Conservation (phyloP, 441 rosid genomes). For the Pelargonium myrrhifolium region DNA sequence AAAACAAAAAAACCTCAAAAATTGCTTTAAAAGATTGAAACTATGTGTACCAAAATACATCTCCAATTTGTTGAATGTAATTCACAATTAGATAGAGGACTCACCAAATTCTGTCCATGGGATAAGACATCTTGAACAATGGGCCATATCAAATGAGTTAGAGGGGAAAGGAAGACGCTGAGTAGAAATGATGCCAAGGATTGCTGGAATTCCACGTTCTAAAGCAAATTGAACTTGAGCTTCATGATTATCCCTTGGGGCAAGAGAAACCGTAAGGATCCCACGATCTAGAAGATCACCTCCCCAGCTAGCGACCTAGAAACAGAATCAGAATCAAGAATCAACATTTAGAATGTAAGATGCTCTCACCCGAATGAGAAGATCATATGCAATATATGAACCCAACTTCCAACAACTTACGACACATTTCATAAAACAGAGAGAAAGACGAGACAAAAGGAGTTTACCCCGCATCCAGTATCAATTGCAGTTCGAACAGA, state of each 20-base stretch:
- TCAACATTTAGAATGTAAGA: too few species aligned
- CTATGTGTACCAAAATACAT: too few species aligned
- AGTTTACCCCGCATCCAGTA: constrained; percentile 94
- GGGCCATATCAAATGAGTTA: constrained; percentile 95
- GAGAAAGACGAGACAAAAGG: not conserved
- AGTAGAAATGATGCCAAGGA: constrained; percentile 92
- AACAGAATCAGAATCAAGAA: constrained; percentile 3
- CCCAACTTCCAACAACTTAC: not conserved
- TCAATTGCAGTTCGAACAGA: constrained; percentile 86
- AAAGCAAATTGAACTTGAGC: constrained; percentile 97
- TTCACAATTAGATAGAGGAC: not conserved
- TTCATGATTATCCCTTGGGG: constrained; percentile 96
- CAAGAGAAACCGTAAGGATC: constrained; percentile 85
- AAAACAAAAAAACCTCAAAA: too few species aligned
- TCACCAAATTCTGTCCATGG: constrained; percentile 99
- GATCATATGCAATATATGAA: too few species aligned
- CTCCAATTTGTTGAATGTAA: not conserved
- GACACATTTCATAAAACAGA: not conserved
- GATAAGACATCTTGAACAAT: constrained; percentile 98
- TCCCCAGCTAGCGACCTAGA: constrained; percentile 98
- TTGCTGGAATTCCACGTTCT: constrained; percentile 96
- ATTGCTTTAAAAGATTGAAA: too few species aligned
- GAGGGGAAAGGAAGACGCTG: constrained; percentile 97
- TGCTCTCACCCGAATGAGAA: too few species aligned
- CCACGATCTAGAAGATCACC: constrained; percentile 88